Evolutionary conservation across 169 alveolate genomes (phyloP), one percentile per base, ranked within the genome.

Genomic region (Plasmodium gaboni): DNA sequence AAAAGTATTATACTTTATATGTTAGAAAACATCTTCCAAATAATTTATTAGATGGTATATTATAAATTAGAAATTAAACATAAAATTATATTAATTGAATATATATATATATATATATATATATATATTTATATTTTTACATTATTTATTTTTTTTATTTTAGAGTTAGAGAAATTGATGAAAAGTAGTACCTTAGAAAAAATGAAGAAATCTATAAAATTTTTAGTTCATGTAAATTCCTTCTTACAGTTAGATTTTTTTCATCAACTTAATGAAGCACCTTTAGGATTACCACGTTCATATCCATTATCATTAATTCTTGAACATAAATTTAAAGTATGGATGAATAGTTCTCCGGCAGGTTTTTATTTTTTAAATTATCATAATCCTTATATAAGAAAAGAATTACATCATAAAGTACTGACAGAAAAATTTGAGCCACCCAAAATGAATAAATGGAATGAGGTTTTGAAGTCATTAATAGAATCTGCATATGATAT

Each of bases 321-420:
- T 22, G 88, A 76, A 19, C 24, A 19, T 76, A 26, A 76, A 64
- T 76, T 76, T 46, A 46, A n/a, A 2, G 17, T 17, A 1, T 76
- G 88, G 88, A 8, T 1, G 32, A 0, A 9, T 13, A 17, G 24
- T 26, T 63, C 64, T 12, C 13, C 9, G 1, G 44, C 51, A 19
- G 88, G 88, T 50, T 64, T 48, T n/a, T 76, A 63, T 26, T 76
- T 76, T 76, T 64, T 51, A 76, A 46, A 76, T 76, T 76, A 76
- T 48, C 44, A 76, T 17, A 17, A 76, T 50, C 68, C 61, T 46
- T 3, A 3, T 38, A 22, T 1, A 48, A 44, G 57, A 76, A 19
- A 12, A 9, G 22, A 26, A 22, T 13, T 24, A 32, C 50, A 44
- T 1, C 57, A 46, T 19, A 46, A 64, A 2, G 38, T 64, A n/a